These are phyloP conservation scores for Penicillium robsamsonii DNA, from an alignment of 495 filamentous ascomycete species.

Conservation along the genomic window DNA sequence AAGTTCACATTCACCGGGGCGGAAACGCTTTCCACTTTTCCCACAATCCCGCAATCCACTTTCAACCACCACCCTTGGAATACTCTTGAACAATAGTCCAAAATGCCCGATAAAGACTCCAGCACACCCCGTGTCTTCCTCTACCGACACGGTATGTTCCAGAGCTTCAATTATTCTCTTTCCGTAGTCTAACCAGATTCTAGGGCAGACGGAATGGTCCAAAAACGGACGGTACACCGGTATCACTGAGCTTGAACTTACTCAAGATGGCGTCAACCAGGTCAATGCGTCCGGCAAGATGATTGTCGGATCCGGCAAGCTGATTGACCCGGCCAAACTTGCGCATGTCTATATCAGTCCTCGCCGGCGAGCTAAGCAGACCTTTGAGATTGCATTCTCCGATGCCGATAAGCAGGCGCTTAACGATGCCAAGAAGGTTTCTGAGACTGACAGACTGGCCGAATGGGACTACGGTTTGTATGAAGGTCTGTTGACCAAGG, in stretches of 20 bases:
- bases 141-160: conserved; percentile 35
- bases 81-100: neutral
- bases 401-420: conserved; percentile 28
- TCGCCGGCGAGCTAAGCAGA: conserved; percentile 69
- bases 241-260: conserved; percentile 76
- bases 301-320: conserved; percentile 68
- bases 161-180: neutral
- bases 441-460: conserved; percentile 63
- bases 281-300: conserved; percentile 66
- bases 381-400: conserved; percentile 68
- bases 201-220: conserved; percentile 84
- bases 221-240: conserved; percentile 83
- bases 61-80: conserved; percentile 1
- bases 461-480: conserved; percentile 92
- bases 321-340: conserved; percentile 74
- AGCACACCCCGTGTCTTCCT: conserved; percentile 42
- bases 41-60: conserved; percentile 4
- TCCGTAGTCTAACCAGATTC: neutral
- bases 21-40: neutral
- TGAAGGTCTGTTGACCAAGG: conserved; percentile 67
- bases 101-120: conserved; percentile 49
- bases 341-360: conserved; percentile 80
- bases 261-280: conserved; percentile 67
- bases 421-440: conserved; percentile 39
- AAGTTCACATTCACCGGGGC: neutral